Evolutionary conservation across 768 basidiomycete genomes (phyloP).

Genomic region (Lactarius tabidus): DNA sequence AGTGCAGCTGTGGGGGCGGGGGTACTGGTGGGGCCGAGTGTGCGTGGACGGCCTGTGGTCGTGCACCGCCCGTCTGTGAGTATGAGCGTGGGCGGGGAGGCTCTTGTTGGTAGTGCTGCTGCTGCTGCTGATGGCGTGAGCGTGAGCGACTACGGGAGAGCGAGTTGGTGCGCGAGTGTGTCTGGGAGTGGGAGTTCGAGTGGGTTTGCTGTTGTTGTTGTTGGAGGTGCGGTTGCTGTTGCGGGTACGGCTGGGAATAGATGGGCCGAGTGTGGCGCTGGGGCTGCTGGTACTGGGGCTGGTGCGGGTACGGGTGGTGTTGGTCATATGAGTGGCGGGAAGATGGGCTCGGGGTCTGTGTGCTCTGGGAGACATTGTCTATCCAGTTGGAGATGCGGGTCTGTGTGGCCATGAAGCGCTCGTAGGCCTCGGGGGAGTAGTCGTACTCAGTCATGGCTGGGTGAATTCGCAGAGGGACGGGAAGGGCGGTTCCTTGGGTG

Average conservation of each 20-base stretch:
- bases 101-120: slow-evolving; percentile 7
- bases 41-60: slow-evolving; percentile 4
- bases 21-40: neutral
- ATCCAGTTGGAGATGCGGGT: slow-evolving; percentile 50
- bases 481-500: neutral
- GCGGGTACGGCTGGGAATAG: slow-evolving; percentile 2
- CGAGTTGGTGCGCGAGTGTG: slow-evolving; percentile 18
- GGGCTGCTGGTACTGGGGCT: neutral
- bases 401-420: slow-evolving; percentile 46
- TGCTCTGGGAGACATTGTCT: slow-evolving; percentile 34
- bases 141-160: slow-evolving; percentile 6
- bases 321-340: neutral
- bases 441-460: slow-evolving; percentile 56
- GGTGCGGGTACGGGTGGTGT: neutral
- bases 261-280: slow-evolving; percentile 13
- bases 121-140: neutral
- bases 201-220: neutral
- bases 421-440: slow-evolving; percentile 52
- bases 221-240: neutral
- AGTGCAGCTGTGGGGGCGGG: slow-evolving; percentile 11
- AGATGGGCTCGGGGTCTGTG: slow-evolving; percentile 16
- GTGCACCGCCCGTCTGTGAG: slow-evolving; percentile 8
- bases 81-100: slow-evolving; percentile 9
- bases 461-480: neutral
- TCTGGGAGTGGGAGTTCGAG: neutral